Evolutionary conservation across 2,329 filamentous ascomycete species (phyloP), one percentile per base, ranked within the genome.

Genomic region (Alternaria sp.): DNA sequence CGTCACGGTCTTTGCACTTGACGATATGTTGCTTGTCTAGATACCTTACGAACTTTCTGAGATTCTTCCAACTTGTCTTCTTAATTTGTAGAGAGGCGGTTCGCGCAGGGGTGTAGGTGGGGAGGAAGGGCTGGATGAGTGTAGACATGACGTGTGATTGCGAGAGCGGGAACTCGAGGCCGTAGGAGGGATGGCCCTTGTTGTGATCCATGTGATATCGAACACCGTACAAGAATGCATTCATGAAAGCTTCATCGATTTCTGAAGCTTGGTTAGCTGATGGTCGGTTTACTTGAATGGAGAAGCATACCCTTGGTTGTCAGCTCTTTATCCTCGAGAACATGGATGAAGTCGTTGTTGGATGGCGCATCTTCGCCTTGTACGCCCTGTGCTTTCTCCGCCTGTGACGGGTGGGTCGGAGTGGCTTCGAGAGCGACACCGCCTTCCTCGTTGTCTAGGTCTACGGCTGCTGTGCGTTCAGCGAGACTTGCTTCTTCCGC

Each of bases 21-120:
- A 89, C 74, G n/a, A 90, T 78, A 17, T 80, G 73, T 46, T 85
- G 79, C 73, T 90, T 90, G 72, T 90, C 87, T 9, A 90, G 79
- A 52, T 84, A 80, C 67, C 90, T 90, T 75, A 90, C 84, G 72
- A 90, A 90, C 65, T 89, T 90, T 70, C 86, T 88, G 59, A 88
- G 83, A 60, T 85, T 90, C 77, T 90, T 90, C 85, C 86, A 90
- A 61, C 84, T 87, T 3, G 87, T 88, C 76, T 90, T 90, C 70
- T 90, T 90, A 74, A 90, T 88, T 63, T 88, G 85, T 51, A 88
- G 83, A 59, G 81, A 85, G 55, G 83, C 83, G 2, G 81, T 80
- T 68, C 86, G 82, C 21, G 82, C 79, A 5, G 85, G 77, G 10
- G 82, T 85, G 70, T 82, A 83, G 21, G 85, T 81, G 3, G 88